Evolutionary conservation across 1,284 basidiomycete species (phyloP).

Genomic region (Xanthoconium separans): DNA sequence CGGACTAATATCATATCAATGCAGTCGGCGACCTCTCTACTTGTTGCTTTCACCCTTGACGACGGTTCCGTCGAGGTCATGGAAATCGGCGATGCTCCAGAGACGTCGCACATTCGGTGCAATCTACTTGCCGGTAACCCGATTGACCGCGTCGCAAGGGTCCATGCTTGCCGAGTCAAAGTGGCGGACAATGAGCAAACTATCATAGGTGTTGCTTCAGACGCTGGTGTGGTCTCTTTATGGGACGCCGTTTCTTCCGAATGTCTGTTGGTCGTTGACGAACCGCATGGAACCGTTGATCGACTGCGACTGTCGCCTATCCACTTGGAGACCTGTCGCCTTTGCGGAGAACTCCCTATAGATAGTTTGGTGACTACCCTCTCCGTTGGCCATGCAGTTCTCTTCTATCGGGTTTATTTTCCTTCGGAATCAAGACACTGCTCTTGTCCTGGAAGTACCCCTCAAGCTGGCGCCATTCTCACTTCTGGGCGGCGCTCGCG

Average conservation of each 20-base stretch:
- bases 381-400: constrained; percentile 58
- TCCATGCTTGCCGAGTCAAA: constrained; percentile 52
- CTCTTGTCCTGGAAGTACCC: constrained; percentile 56
- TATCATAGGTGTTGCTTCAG: constrained; percentile 62
- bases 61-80: constrained; percentile 64
- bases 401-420: constrained; percentile 59
- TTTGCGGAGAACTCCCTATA: constrained; percentile 63
- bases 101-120: constrained; percentile 42
- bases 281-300: constrained; percentile 52
- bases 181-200: constrained; percentile 49
- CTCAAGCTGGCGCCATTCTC: constrained; percentile 42
- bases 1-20: constrained; percentile 49
- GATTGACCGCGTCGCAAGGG: constrained; percentile 49
- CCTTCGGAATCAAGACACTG: constrained; percentile 62
- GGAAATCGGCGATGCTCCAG: constrained; percentile 43
- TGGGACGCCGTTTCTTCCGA: constrained; percentile 66
- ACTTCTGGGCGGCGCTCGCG: constrained; percentile 56
- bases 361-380: constrained; percentile 64
- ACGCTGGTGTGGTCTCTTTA: constrained; percentile 65
- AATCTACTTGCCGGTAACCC: constrained; percentile 57
- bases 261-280: constrained; percentile 59
- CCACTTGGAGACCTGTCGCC: constrained; percentile 52
- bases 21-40: constrained; percentile 42
- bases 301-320: constrained; percentile 54
- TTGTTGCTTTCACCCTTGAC: constrained; percentile 58